phyloP scores from a whole-genome alignment of 805 yeast species.

The Kluyveromyces nonfermentans region DNA sequence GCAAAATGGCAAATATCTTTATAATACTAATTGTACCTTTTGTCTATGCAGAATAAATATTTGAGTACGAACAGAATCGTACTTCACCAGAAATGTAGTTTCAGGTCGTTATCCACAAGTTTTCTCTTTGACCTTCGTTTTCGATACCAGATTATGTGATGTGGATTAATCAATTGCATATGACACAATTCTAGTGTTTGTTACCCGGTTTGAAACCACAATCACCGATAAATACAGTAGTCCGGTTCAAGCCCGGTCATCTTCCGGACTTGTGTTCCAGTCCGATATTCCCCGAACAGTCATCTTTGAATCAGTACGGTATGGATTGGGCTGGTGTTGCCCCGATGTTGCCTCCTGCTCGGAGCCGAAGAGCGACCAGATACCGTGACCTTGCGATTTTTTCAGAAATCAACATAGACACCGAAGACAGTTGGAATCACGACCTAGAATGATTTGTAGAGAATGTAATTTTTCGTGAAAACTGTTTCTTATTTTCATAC shows the following conservation, averaged over 20 bases:
- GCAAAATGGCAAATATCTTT: slow-evolving; percentile 49
- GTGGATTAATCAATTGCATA: no score
- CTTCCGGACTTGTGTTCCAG: not conserved
- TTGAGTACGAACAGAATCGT: no score
- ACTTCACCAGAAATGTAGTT: no score
- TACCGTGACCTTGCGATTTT: not conserved
- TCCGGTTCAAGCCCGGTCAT: not conserved
- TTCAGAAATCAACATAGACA: not conserved
- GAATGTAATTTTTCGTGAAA: no score
- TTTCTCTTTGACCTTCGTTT: no score
- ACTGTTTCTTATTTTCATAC: not conserved
- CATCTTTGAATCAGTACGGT: not conserved
- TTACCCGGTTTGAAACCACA: not conserved
- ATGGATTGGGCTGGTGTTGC: not conserved
- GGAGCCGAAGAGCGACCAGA: not conserved
- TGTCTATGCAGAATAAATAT: no score
- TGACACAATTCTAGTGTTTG: no score
- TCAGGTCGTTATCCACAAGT: no score
- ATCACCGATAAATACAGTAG: not conserved
- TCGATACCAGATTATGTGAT: no score
- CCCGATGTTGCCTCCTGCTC: not conserved
- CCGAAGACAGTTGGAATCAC: not conserved
- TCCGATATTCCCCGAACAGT: not conserved
- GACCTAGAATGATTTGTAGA: no score
- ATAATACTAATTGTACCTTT: no score